Evolutionary conservation across 1,284 basidiomycete genomes (phyloP).

Genomic region (Acaromyces ingoldii): DNA sequence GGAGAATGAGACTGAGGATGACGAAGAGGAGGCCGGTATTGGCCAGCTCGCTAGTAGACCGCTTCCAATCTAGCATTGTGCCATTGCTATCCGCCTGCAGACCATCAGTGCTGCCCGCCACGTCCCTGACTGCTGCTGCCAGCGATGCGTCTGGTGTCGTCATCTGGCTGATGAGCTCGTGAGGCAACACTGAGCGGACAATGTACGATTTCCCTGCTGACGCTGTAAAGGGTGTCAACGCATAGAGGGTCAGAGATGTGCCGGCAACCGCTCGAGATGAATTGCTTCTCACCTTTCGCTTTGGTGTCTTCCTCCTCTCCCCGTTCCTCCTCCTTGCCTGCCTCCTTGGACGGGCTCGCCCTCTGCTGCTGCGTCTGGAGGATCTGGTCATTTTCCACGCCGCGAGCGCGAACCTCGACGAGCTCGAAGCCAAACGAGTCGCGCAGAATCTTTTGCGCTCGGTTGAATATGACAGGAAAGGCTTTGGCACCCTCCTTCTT

Average conservation of each 20-base stretch:
- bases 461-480: conserved; percentile 32
- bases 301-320: conserved; percentile 8
- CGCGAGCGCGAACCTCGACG: conserved; percentile 31
- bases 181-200: conserved; percentile 19
- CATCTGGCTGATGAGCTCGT: conserved; percentile 6
- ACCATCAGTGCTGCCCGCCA: not conserved
- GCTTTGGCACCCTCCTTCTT: conserved; percentile 14
- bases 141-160: conserved; percentile 5
- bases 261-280: no score
- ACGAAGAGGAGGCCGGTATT: conserved; percentile 45
- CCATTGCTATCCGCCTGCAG: not conserved
- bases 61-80: conserved; percentile 21
- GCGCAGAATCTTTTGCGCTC: conserved; percentile 30
- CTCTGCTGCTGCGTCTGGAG: conserved; percentile 5
- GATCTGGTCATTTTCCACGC: conserved; percentile 31
- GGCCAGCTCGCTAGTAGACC: conserved; percentile 30
- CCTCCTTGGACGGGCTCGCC: conserved; percentile 1
- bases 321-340: not conserved
- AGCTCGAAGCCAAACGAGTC: conserved; percentile 28
- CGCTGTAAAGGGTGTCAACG: not conserved
- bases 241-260: not conserved
- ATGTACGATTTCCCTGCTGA: conserved; percentile 12
- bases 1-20: conserved; percentile 47
- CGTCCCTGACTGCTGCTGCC: not conserved
- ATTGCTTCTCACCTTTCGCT: conserved; percentile 9